Percentiles rank a stretch among this genome's conserved stretches.
Evolutionary conservation across 305 asterid species (phyloP).

Genomic region (Plantago coronopus): DNA sequence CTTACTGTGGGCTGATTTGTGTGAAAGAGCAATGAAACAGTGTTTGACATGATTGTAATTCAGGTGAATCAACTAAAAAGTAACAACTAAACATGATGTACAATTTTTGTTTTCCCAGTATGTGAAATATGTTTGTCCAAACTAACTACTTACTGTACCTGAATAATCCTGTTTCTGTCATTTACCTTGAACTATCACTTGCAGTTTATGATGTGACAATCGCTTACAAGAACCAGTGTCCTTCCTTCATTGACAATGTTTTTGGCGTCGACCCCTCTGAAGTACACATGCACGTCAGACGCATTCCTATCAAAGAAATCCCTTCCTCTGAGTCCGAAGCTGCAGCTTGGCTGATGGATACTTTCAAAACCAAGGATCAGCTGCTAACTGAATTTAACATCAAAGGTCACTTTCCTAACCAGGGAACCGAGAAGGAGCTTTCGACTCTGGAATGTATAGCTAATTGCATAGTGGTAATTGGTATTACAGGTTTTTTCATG

Average conservation of each 20-base stretch:
- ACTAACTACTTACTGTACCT: neutral
- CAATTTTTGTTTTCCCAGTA: neutral
- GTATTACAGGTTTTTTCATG: constrained; percentile 35
- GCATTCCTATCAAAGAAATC: constrained; percentile 42
- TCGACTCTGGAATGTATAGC: constrained; percentile 46
- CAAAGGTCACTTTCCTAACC: constrained; percentile 50
- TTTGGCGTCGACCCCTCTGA: constrained; percentile 66
- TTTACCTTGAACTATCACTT: neutral
- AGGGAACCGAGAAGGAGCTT: constrained; percentile 51
- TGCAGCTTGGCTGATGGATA: constrained; percentile 45
- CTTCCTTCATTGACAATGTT: constrained; percentile 60
- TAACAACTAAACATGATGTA: neutral
- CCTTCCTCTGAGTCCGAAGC: constrained; percentile 33
- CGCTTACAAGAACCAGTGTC: constrained; percentile 60
- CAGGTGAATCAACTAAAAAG: no score
- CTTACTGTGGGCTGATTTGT: neutral
- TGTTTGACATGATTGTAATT: no score
- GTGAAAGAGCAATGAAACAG: no score
- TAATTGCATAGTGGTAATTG: constrained; percentile 37
- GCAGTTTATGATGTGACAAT: constrained; percentile 68
- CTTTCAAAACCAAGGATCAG: constrained; percentile 42
- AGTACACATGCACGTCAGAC: constrained; percentile 59
- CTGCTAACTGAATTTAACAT: constrained; percentile 45
- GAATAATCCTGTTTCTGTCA: neutral
- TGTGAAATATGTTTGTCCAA: neutral